Evolutionary conservation across 805 yeast genomes (phyloP), one percentile per base, ranked within the genome.

Genomic region (Brettanomyces sp.): DNA sequence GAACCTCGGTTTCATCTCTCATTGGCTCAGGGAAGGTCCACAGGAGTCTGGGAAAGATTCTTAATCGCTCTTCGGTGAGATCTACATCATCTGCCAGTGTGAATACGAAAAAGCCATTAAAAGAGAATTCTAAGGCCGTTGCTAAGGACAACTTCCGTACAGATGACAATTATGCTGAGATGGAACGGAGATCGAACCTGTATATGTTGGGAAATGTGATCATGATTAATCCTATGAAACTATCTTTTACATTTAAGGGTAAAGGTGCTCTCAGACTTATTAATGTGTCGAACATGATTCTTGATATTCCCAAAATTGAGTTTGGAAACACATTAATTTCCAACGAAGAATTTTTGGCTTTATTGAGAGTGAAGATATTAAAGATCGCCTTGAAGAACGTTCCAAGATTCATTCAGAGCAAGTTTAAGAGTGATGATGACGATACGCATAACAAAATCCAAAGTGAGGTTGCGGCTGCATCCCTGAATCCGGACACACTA

Each of bases 201-300:
- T 76, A 65, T 53, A 65, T 67, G 39, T 63, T 75, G 48, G 57
- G 72, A 30, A 57, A 64, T 5, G 54, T 59, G 39, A 54, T 69
- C 39, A 59, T 60, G 22, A 52, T 63, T 14, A 43, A 53, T n/a
- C 56, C 58, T 5, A 42, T 55, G 24, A 44, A 44, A 11, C 44
- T 91, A 7, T 70, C 80, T 44, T 70, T 90, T 14, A 85, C 95
- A 46, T 90, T 86, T 67, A 81, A 80, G 58, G 95, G 95, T 3
- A 78, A 78, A 21, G 86, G 89, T 14, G 72, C 78, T 28, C 70
- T 77, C 51, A 78, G 81, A 52, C 64, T 91, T 42, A 72, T 86
- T 32, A 88, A 89, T 58, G 85, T 91, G 4, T 81, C 88, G 41
- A 77, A 82, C 52, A 78, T 91, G 54, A 73, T 70, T 11, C 66